phyloP scores from a whole-genome alignment of 345 rosid genomes.

The Toxicodendron radicans region DNA sequence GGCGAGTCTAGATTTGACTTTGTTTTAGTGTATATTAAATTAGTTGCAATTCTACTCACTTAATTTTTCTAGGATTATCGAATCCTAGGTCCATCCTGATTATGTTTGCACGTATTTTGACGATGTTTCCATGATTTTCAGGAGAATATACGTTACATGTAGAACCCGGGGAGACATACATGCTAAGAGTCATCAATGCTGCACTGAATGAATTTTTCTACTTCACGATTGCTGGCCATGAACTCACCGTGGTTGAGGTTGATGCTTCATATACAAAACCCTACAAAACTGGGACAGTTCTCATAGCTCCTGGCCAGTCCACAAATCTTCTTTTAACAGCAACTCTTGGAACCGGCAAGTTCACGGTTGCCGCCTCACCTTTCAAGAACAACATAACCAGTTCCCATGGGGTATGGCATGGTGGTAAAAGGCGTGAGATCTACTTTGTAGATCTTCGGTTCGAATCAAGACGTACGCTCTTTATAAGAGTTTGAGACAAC shows the following conservation, averaged over 20 bases:
- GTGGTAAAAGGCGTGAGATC: too few relatives aligned
- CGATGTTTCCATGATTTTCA: background rate
- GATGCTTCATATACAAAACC: constrained; percentile 82
- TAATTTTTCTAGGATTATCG: too few relatives aligned
- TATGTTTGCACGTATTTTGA: background rate
- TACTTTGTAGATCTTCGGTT: too few relatives aligned
- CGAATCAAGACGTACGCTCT: too few relatives aligned
- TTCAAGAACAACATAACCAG: constrained; percentile 80
- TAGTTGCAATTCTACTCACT: too few relatives aligned
- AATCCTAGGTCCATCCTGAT: too few relatives aligned
- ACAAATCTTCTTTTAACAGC: constrained; percentile 64
- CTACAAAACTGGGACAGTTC: constrained; percentile 59
- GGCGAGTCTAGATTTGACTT: too few relatives aligned
- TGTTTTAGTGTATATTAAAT: too few relatives aligned
- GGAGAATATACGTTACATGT: constrained; percentile 48
- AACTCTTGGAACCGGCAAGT: constrained; percentile 43
- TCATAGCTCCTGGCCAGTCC: constrained; percentile 83
- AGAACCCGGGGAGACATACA: constrained; percentile 54
- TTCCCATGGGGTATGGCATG: too few relatives aligned
- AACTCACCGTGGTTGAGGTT: constrained; percentile 80
- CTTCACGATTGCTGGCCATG: constrained; percentile 78
- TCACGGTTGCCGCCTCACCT: constrained; percentile 62
- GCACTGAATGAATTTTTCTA: constrained; percentile 90
- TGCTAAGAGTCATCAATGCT: constrained; percentile 80
- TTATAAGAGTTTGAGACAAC: too few relatives aligned